Evolutionary conservation across 83 land plant genomes (phyloP), one percentile per base, ranked within the genome.

Genomic region (Thuja plicata): DNA sequence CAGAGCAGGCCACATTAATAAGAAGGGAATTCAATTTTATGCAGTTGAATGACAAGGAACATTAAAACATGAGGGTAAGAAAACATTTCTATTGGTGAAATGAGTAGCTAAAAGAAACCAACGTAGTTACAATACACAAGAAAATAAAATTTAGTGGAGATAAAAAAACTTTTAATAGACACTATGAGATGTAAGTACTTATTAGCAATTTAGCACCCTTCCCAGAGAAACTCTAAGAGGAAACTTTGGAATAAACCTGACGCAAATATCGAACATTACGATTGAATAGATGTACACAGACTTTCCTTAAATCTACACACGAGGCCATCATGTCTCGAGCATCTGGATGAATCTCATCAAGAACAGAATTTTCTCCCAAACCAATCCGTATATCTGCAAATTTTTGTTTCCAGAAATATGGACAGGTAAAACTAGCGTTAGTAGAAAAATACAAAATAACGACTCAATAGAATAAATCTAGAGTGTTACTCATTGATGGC

Each of bases 261-360:
- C 83, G 89, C 66, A 78, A 24, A 82, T 77, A 88, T 35, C 43
- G 74, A 54, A 82, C 60, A 34, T 21, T 34, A 45, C 43, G 84
- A 78, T 54, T 79, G 57, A 54, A 38, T 43, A 88, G 85, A 77
- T 88, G 89, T 27, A 48, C n/a, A 46, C 85, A 88, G 57, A 88
- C 89, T 32, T 46, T 79, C 30, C 74, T 34, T n/a, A 88, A 32
- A 73, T 87, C 85, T 37, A 88, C 86, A 88, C 85, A 88, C 3
- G 38, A 43, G 30, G 85, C 89, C 89, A 88, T 88, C 84, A 77
- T 55, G 50, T 79, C 85, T 30, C 60, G 80, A 32, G 89, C 89
- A 79, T 88, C 89, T 52, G 89, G 89, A 46, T 88, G 89, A 16
- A 88, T 77, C 74, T 55, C 89, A 13, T 88, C 57, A 48, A 88